phyloP scores from a whole-genome alignment of 2,329 filamentous ascomycete genomes.

The Pseudocercospora ulei region DNA sequence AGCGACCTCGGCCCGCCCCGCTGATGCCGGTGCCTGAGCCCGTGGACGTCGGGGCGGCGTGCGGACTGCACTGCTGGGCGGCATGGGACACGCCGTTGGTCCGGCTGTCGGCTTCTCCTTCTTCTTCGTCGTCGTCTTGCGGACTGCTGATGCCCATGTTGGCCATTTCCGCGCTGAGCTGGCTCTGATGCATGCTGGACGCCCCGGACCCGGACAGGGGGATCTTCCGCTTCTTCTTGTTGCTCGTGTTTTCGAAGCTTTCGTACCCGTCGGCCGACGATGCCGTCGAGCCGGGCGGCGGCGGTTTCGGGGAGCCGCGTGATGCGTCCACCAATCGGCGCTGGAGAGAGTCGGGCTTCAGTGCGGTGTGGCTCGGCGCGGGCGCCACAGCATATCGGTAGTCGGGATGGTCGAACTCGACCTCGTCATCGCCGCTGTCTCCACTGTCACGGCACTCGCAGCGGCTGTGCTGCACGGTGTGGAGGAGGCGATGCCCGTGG shows the following conservation, averaged over 20 bases:
- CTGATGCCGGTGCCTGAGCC: conserved; percentile 59
- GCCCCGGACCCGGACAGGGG: conserved; percentile 79
- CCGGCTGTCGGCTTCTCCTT: too few species aligned
- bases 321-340: conserved; percentile 33
- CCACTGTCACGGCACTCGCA: conserved; percentile 45
- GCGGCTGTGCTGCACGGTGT: conserved; percentile 27
- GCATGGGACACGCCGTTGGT: conserved; percentile 33
- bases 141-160: conserved; percentile 51
- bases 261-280: conserved; percentile 84
- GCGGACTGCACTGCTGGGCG: conserved; percentile 46
- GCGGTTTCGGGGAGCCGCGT: conserved; percentile 28
- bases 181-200: conserved; percentile 49
- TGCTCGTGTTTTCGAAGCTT: conserved; percentile 95
- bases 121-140: conserved; percentile 33
- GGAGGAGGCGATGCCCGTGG: conserved; percentile 33
- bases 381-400: conserved; percentile 37
- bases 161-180: conserved; percentile 54
- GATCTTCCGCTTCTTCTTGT: conserved; percentile 98
- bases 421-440: conserved; percentile 54
- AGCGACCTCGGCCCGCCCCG: conserved; percentile 73
- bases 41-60: conserved; percentile 42
- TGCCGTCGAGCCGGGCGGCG: conserved; percentile 47
- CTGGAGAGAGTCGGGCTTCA: conserved; percentile 32
- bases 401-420: conserved; percentile 36
- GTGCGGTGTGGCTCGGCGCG: conserved; percentile 22